Conservation (phyloP, 176 grass and related monocot species). For the Ampelocalamus luodianensis region DNA sequence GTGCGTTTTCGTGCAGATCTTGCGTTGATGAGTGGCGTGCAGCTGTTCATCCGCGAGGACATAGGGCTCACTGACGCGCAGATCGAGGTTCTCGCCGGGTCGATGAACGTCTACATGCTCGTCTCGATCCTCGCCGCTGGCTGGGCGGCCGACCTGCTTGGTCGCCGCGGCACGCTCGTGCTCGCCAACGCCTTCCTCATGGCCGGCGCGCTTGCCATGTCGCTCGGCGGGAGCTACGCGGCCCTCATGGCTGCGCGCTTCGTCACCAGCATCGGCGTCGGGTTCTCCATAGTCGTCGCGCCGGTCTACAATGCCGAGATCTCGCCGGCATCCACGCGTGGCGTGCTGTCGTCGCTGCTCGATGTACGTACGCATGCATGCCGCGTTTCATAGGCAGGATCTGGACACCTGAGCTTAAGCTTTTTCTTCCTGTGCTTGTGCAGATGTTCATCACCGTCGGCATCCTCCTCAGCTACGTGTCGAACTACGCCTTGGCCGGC, state of each 20-base stretch:
- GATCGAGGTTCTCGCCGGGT: conserved; percentile 50
- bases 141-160: conserved; percentile 42
- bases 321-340: conserved; percentile 49
- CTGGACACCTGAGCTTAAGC: neutral
- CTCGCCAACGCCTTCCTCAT: conserved; percentile 51
- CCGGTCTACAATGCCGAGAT: conserved; percentile 59
- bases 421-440: too few relatives aligned
- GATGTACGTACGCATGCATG: neutral
- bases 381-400: too few relatives aligned
- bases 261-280: conserved; percentile 52
- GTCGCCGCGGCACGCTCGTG: conserved; percentile 42
- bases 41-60: conserved; percentile 65
- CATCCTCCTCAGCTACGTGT: conserved; percentile 47
- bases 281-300: conserved; percentile 38
- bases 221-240: conserved; percentile 39
- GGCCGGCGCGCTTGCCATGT: conserved; percentile 51
- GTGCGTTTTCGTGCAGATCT: conserved; percentile 31
- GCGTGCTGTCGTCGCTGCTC: conserved; percentile 13
- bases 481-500: conserved; percentile 52
- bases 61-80: conserved; percentile 36
- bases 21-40: conserved; percentile 60
- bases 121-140: conserved; percentile 45
- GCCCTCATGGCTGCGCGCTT: conserved; percentile 49
- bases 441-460: conserved; percentile 45
- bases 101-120: conserved; percentile 53